Conservation (phyloP, 2,329 filamentous ascomycete genomes). For the Exophiala calicioides region DNA sequence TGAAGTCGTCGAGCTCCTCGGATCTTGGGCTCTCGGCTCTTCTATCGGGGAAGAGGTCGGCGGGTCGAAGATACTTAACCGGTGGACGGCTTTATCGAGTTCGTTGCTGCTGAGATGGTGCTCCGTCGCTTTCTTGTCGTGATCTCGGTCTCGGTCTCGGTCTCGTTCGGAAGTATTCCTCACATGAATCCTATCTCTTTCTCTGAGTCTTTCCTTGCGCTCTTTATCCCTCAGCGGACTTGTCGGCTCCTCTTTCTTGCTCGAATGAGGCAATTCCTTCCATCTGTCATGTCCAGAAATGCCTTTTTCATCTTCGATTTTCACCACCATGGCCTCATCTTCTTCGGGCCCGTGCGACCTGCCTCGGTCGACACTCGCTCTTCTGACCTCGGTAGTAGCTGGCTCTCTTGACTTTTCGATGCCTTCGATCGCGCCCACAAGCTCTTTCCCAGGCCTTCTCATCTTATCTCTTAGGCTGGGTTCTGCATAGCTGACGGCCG, state of each 20-base stretch:
- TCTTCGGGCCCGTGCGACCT: constrained; percentile 20
- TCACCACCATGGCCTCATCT: constrained; percentile 8
- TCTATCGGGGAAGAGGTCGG: constrained; percentile 24
- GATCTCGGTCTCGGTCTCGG: constrained; percentile 27
- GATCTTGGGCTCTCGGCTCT: constrained; percentile 2
- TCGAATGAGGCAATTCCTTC: constrained; percentile 14
- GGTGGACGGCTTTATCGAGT: constrained; percentile 26
- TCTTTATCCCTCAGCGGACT: constrained; percentile 31
- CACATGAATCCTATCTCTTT: no score
- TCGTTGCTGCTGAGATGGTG: constrained; percentile 8
- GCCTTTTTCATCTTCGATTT: constrained; percentile 26
- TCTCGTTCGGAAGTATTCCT: no score
- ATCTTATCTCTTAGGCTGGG: constrained; percentile 81
- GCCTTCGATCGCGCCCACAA: constrained; percentile 72
- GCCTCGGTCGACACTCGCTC: constrained; percentile 22
- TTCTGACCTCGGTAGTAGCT: constrained; percentile 11
- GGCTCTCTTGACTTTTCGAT: constrained; percentile 46
- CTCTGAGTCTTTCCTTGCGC: no score
- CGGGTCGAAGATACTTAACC: constrained; percentile 30
- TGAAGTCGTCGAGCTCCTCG: constrained; percentile 1
- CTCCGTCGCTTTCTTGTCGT: background rate
- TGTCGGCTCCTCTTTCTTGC: constrained; percentile 25
- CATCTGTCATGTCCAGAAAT: constrained; percentile 13
- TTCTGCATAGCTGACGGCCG: constrained; percentile 76
- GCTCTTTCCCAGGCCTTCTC: constrained; percentile 74